Evolutionary conservation across 2,329 filamentous ascomycete genomes (phyloP), one percentile per base, ranked within the genome.

Genomic region (Macrophomina pseudophaseolina): DNA sequence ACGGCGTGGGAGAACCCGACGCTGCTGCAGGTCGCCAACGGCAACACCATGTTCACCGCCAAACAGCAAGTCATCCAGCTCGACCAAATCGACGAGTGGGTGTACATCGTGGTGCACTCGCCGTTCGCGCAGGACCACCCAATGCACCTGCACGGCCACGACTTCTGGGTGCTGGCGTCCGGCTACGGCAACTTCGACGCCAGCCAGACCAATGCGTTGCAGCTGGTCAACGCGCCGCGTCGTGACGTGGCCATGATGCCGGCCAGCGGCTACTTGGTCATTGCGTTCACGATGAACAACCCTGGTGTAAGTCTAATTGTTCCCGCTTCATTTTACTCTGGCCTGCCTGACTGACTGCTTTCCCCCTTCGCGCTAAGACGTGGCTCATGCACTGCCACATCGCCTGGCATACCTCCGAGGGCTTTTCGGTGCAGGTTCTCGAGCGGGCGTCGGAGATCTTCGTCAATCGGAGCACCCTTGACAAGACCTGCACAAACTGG

Each of bases 361-460:
- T n/a, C n/a, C 23, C 23, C 23, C 23, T 23, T 23, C 23, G 23
- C 23, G 23, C 23, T 2, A 23, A 23, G 23, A 3, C 1, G 2
- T 79, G 77, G 76, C 66, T 78, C 4, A 73, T 78, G 72, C 77
- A 79, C 66, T 79, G 77, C 66, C 76, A 79, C 33, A 76, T 79
- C 56, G 76, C 74, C 4, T 79, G 76, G 75, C 77, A 79, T 53
- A 74, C 75, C 1, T 72, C 75, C 18, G 63, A 52, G 64, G 76
- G 75, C 0, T 74, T 78, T 44, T 74, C 74, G 12, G 58, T 77
- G 58, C 74, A 78, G 66, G 74, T 77, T 28, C 65, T 77, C 0
- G 76, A 78, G 68, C 56, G 72, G 23, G 69, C 72, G 44, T 67
- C 69, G 48, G 70, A 74, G 64, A 76, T 78, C 28, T 28, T 53